Percentiles rank a stretch among this genome's conserved stretches.
Evolutionary conservation across 441 rosid species (phyloP).

Genomic region (Cnidoscolus chayamansa): DNA sequence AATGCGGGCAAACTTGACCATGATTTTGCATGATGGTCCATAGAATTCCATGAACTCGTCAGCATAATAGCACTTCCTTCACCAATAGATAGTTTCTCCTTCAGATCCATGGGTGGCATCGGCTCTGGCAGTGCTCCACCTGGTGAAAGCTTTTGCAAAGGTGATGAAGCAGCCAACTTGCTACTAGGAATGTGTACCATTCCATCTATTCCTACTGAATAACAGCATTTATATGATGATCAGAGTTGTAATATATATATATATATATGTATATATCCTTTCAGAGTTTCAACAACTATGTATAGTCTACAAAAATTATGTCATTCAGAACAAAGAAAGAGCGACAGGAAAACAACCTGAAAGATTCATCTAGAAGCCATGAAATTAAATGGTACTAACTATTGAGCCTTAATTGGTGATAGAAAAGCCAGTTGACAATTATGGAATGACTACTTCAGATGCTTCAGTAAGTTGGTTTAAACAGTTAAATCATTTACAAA

Average conservation of each 20-base stretch:
- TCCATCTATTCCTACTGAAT: constrained; percentile 32
- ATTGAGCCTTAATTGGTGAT: constrained; percentile 2
- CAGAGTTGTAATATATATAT: neutral
- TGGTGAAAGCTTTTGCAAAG: constrained; percentile 33
- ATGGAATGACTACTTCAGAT: neutral
- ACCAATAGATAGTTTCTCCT: constrained; percentile 32
- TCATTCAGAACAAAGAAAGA: neutral
- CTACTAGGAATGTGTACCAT: constrained; percentile 26
- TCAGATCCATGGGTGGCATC: constrained; percentile 31
- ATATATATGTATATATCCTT: no score
- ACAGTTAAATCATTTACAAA: neutral
- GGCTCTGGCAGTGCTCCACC: constrained; percentile 32
- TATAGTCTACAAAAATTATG: neutral
- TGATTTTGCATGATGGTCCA: constrained; percentile 34
- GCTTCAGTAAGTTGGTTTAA: neutral
- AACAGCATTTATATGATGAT: constrained; percentile 18
- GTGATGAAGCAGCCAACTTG: constrained; percentile 42
- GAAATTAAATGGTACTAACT: neutral
- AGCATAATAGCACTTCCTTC: constrained; percentile 37
- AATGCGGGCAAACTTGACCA: constrained; percentile 33
- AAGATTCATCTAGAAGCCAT: constrained; percentile 5
- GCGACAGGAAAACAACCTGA: neutral
- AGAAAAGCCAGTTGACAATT: neutral
- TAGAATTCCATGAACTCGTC: constrained; percentile 31
- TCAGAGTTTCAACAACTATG: no score